phyloP scores from a whole-genome alignment of 2,329 filamentous ascomycete species.

The Xylariaceae sp. region DNA sequence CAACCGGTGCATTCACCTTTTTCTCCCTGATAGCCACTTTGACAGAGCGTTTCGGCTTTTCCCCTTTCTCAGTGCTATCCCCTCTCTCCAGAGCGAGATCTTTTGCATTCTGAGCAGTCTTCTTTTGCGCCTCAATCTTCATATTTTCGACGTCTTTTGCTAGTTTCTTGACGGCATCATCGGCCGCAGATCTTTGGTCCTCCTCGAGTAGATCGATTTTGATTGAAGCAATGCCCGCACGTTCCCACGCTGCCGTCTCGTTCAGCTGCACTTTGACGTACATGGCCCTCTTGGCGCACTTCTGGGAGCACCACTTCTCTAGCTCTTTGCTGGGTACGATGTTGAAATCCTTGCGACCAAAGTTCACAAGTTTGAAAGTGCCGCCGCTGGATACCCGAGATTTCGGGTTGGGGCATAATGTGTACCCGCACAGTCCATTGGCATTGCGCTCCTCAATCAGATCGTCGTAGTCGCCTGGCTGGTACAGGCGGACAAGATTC shows the following conservation, averaged over 20 bases:
- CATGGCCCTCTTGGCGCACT: constrained; percentile 79
- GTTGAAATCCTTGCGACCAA: constrained; percentile 60
- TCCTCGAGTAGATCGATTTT: constrained; percentile 73
- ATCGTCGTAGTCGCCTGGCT: constrained; percentile 87
- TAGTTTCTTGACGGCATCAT: constrained; percentile 14
- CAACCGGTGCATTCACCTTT: constrained; percentile 48
- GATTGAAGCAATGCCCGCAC: constrained; percentile 64
- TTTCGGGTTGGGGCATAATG: constrained; percentile 74
- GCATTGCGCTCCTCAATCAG: constrained; percentile 89
- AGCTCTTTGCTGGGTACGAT: constrained; percentile 76
- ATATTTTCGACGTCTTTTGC: constrained; percentile 27
- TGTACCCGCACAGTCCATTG: constrained; percentile 82
- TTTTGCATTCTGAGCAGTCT: constrained; percentile 37
- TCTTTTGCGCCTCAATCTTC: constrained; percentile 29
- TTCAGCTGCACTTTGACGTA: constrained; percentile 89
- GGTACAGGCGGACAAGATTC: constrained; percentile 72
- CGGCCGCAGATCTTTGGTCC: constrained; percentile 49
- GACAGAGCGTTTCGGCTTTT: constrained; percentile 49
- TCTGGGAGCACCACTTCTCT: constrained; percentile 85
- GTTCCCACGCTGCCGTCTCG: constrained; percentile 85
- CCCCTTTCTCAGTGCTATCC: constrained; percentile 30
- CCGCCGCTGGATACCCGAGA: constrained; percentile 62
- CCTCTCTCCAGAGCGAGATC: constrained; percentile 44
- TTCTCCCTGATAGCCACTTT: constrained; percentile 62
- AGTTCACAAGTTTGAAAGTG: constrained; percentile 70